Base-by-base conservation (phyloP, 257 asterid species). In the Oldenlandia corymbosa region DNA sequence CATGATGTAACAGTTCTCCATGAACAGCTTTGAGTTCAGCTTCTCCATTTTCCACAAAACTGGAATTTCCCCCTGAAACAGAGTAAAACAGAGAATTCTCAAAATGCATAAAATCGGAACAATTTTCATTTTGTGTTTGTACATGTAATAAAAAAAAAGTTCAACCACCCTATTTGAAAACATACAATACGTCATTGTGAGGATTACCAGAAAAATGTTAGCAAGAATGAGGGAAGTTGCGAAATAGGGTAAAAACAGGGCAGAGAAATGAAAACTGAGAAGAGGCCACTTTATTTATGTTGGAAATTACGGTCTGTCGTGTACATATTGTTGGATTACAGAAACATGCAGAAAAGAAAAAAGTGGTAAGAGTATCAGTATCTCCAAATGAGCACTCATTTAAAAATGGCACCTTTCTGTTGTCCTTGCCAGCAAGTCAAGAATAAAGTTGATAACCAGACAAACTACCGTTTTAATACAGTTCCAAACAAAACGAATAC, bases 1-100 rank as follows among this genome's bases (percentile, higher is more conserved):
- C 84, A 84, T 83, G 58, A 91, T 86, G 84, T 73, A 79, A 77
- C 76, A 77, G 81, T 91, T 91, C 71, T 88, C 88, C 73, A 86
- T 3, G 68, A 73, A 84, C 57, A 91, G 77, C 78, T 88, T 83
- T 23, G 95, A 79, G 85, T 91, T 88, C 28, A 81, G n/a, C 66
- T 83, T 73, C 23, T 91, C 95, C 98, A 91, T 85, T 60, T 18
- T 30, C 0, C 50, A 3, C 9, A 14, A 45, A 45, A n/a, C n/a
- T n/a, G n/a, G n/a, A n/a, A n/a, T n/a, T 12, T 11, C 50, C 43
- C 61, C 61, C 32, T 42, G 26, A 56, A 18, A 53, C 39, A 34
- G n/a, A n/a, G n/a, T n/a, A n/a, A n/a, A n/a, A n/a, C n/a, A n/a
- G n/a, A n/a, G n/a, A n/a, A n/a, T n/a, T n/a, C 4, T 34, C 37